Evolutionary conservation across 345 rosid genomes (phyloP).

Genomic region (Dipteronia sinensis): DNA sequence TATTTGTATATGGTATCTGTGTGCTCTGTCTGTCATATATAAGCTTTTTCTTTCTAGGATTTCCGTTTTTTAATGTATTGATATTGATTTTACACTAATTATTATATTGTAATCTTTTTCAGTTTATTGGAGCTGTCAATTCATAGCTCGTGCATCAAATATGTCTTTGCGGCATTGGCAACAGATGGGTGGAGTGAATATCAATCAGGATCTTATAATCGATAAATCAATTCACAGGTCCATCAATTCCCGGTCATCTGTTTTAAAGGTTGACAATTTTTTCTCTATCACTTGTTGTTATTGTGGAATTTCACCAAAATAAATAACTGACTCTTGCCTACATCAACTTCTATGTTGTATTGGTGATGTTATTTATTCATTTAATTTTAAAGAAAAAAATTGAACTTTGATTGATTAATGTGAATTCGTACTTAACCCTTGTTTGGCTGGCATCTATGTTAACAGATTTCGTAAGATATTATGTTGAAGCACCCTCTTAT

Average conservation of each 20-base stretch:
- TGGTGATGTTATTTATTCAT: background rate
- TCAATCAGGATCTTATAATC: slow-evolving; percentile 76
- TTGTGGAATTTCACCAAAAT: background rate
- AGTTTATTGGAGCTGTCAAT: slow-evolving; percentile 98
- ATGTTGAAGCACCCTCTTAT: background rate
- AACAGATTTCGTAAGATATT: background rate
- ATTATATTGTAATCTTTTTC: slow-evolving; percentile 13
- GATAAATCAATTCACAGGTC: slow-evolving; percentile 81
- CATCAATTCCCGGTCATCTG: slow-evolving; percentile 83
- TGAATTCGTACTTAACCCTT: background rate
- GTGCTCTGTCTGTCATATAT: background rate
- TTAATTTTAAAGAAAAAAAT: background rate
- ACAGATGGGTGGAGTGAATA: slow-evolving; percentile 89
- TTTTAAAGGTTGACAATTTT: slow-evolving; percentile 67
- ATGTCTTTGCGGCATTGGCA: slow-evolving; percentile 84
- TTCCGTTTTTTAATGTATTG: slow-evolving; percentile 5
- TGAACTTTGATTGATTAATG: background rate
- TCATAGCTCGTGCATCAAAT: slow-evolving; percentile 84
- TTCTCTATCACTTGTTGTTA: background rate
- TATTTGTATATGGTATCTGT: background rate
- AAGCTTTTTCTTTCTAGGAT: background rate
- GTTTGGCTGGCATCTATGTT: background rate
- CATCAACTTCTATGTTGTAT: slow-evolving; percentile 15
- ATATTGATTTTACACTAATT: background rate
- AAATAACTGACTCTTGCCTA: background rate